phyloP scores from a whole-genome alignment of 768 basidiomycete species.

The Terana coerulea region DNA sequence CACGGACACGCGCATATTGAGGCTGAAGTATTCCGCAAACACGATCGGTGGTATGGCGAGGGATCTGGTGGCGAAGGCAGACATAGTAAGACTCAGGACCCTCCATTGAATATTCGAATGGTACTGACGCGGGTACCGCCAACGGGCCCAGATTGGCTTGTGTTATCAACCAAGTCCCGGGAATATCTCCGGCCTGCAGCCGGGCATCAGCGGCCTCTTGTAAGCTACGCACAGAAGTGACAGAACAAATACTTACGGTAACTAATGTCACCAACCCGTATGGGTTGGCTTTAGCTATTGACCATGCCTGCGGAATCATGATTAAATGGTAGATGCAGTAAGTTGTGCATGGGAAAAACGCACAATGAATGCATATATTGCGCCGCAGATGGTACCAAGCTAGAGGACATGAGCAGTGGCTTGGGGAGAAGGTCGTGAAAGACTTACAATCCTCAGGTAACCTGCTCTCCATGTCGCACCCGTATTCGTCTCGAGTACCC shows the following conservation, averaged over 20 bases:
- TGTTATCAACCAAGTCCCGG: conserved; percentile 42
- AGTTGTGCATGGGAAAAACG: not conserved
- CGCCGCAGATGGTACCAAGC: conserved; percentile 30
- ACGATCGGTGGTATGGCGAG: conserved; percentile 42
- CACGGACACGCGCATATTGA: conserved; percentile 24
- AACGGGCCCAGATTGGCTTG: conserved; percentile 35
- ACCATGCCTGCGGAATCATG: conserved; percentile 33
- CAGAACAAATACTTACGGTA: conserved; percentile 27
- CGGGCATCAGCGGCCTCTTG: too few species aligned
- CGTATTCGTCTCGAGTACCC: conserved; percentile 49
- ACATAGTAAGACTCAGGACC: not conserved
- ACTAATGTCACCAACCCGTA: conserved; percentile 38
- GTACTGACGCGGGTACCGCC: conserved; percentile 40
- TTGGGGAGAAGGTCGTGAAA: not conserved
- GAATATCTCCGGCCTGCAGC: conserved; percentile 38
- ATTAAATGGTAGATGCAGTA: not conserved
- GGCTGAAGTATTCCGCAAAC: conserved; percentile 25
- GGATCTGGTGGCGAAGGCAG: conserved; percentile 24
- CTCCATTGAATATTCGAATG: not conserved
- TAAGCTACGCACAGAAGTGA: not conserved
- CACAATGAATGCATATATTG: conserved; percentile 32
- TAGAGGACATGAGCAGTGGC: conserved; percentile 6
- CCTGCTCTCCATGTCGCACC: conserved; percentile 49
- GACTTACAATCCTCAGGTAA: conserved; percentile 39
- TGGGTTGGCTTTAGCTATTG: conserved; percentile 38